A percentile compares a stretch with the other conserved stretches of the same genome.
Conservation (phyloP, 2,329 filamentous ascomycete species). For the Arthroderma sp. region DNA sequence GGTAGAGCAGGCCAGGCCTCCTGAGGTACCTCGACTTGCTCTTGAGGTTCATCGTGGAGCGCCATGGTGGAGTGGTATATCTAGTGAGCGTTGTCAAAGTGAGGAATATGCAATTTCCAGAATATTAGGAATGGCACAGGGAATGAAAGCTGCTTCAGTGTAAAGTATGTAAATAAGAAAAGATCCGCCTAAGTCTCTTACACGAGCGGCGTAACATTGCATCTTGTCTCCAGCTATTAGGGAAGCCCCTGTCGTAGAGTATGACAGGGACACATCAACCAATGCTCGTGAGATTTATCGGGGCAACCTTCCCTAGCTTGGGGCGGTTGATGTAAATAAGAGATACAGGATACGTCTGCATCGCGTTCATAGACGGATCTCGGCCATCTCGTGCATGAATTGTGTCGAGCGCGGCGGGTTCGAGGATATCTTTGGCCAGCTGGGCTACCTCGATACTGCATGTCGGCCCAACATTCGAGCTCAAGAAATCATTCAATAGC, state of each 20-base stretch:
- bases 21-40: constrained; percentile 1
- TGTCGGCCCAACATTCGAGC: neutral
- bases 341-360: constrained; percentile 5
- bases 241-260: no score
- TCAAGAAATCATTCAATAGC: constrained; percentile 6
- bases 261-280: no score
- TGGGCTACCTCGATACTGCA: neutral
- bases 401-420: constrained; percentile 7
- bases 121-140: no score
- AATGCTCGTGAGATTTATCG: no score
- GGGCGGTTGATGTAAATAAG: constrained; percentile 6
- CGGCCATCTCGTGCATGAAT: constrained; percentile 6
- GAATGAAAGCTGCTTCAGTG: no score
- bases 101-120: no score
- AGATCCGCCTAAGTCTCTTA: no score
- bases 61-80: neutral
- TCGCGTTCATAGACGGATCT: constrained; percentile 4
- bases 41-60: constrained; percentile 3
- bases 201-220: no score
- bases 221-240: no score
- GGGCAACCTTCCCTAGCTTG: constrained; percentile 2
- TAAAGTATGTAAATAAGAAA: no score
- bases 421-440: constrained; percentile 6
- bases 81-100: no score
- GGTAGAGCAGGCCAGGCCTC: constrained; percentile 7